Conservation (phyloP, 805 yeast species). For the Naumovozyma castellii region DNA sequence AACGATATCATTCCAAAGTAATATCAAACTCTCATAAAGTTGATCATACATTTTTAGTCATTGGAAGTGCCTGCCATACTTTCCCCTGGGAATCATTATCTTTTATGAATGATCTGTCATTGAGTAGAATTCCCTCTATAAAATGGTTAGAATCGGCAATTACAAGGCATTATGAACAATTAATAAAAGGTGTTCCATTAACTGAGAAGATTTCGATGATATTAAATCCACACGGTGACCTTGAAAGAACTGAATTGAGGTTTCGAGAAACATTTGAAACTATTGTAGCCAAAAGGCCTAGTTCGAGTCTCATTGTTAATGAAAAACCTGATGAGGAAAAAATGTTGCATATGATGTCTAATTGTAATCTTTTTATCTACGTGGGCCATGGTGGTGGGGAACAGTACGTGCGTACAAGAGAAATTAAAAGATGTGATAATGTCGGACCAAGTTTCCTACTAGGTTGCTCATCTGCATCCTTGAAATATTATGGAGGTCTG, state of each 20-base stretch:
- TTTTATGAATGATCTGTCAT: constrained; percentile 42
- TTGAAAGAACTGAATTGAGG: constrained; percentile 52
- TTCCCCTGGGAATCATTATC: constrained; percentile 89
- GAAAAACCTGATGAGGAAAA: constrained; percentile 48
- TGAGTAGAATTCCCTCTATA: constrained; percentile 70
- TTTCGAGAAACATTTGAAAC: constrained; percentile 39
- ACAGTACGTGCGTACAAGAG: constrained; percentile 53
- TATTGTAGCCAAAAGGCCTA: constrained; percentile 16
- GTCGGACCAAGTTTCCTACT: constrained; percentile 59
- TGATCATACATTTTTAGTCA: constrained; percentile 58
- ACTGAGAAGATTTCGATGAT: constrained; percentile 45
- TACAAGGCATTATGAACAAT: constrained; percentile 12
- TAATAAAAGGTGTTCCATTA: constrained; percentile 26
- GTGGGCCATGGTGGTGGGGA: constrained; percentile 98
- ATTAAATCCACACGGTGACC: constrained; percentile 76
- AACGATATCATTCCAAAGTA: constrained; percentile 19
- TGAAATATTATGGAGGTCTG: constrained; percentile 47
- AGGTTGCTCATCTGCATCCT: constrained; percentile 85
- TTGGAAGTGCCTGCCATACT: constrained; percentile 53
- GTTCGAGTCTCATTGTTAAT: constrained; percentile 51
- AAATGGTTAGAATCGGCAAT: constrained; percentile 26
- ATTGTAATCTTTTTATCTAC: constrained; percentile 52
- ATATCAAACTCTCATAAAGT: constrained; percentile 5
- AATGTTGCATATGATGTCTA: constrained; percentile 35
- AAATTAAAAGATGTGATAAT: constrained; percentile 35